Evolutionary conservation across 2,329 filamentous ascomycete genomes (phyloP).

Genomic region (Leptoxyphium fumago): DNA sequence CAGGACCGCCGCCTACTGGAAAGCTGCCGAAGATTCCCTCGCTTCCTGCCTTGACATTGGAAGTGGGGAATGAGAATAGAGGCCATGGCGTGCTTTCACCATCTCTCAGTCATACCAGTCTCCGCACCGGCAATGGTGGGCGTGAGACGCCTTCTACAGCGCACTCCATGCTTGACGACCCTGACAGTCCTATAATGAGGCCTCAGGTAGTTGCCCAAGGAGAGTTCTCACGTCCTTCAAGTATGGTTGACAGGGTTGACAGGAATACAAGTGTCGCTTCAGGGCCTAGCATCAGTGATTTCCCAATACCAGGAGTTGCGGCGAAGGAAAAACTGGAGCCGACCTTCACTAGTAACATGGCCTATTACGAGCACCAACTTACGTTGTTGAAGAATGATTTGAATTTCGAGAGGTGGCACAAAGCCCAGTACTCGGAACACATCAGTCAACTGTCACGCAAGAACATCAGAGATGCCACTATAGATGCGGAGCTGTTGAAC

Average conservation of each 20-base stretch:
- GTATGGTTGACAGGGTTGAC: background rate
- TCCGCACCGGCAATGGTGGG: constrained; percentile 31
- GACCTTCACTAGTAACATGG: constrained; percentile 21
- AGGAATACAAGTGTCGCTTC: background rate
- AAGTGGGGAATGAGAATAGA: background rate
- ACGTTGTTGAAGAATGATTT: constrained; percentile 65
- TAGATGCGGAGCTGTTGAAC: constrained; percentile 70
- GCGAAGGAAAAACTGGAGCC: constrained; percentile 6
- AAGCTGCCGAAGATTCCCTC: constrained; percentile 33
- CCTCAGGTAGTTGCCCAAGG: constrained; percentile 19
- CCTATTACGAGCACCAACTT: constrained; percentile 57
- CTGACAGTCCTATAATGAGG: constrained; percentile 50
- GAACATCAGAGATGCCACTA: constrained; percentile 61
- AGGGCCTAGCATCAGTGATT: constrained; percentile 11
- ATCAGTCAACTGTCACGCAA: constrained; percentile 64
- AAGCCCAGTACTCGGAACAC: constrained; percentile 67
- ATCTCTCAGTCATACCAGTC: constrained; percentile 15
- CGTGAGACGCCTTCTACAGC: constrained; percentile 40
- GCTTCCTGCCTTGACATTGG: constrained; percentile 22
- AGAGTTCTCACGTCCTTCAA: constrained; percentile 3
- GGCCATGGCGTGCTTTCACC: constrained; percentile 16
- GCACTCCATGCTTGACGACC: constrained; percentile 21
- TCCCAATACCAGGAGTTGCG: constrained; percentile 8
- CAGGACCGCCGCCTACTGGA: constrained; percentile 31
- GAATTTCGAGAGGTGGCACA: constrained; percentile 71